Percentiles rank a stretch among this genome's conserved stretches.
Evolutionary conservation across 2,329 filamentous ascomycete genomes (phyloP).

Genomic region (Fusarium brevicatenulatum): DNA sequence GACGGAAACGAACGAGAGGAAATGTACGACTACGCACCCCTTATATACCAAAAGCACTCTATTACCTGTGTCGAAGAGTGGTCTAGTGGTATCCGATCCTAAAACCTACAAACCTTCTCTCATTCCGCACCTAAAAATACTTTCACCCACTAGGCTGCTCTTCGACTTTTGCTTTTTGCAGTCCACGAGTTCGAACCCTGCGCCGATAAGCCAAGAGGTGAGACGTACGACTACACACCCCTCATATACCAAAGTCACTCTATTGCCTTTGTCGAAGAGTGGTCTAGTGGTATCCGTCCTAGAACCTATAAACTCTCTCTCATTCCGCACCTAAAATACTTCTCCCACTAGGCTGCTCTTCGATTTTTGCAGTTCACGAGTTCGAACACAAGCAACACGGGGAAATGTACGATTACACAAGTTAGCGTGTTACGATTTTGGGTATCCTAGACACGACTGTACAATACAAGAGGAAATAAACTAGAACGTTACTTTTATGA

Average conservation of each 20-base stretch:
- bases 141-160: not conserved
- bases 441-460: conserved; percentile 37
- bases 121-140: not conserved
- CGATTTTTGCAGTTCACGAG: not conserved
- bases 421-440: not conserved
- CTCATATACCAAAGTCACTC: not conserved
- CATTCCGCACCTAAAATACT: not conserved
- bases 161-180: not conserved
- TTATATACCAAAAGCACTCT: not conserved
- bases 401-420: conserved; percentile 36
- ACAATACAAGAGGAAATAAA: conserved; percentile 37
- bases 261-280: not conserved
- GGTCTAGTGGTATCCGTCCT: not conserved
- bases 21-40: conserved; percentile 30
- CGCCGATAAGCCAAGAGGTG: not conserved
- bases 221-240: conserved; percentile 30
- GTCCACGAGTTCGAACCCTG: not conserved
- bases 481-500: not conserved
- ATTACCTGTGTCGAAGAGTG: not conserved
- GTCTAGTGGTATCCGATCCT: not conserved
- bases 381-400: not conserved
- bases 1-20: not conserved
- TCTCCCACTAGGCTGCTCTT: not conserved
- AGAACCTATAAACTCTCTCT: not conserved
- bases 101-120: not conserved